phyloP scores from a whole-genome alignment of 352 stramenopile genomes.

The Phytophthora megakarya region DNA sequence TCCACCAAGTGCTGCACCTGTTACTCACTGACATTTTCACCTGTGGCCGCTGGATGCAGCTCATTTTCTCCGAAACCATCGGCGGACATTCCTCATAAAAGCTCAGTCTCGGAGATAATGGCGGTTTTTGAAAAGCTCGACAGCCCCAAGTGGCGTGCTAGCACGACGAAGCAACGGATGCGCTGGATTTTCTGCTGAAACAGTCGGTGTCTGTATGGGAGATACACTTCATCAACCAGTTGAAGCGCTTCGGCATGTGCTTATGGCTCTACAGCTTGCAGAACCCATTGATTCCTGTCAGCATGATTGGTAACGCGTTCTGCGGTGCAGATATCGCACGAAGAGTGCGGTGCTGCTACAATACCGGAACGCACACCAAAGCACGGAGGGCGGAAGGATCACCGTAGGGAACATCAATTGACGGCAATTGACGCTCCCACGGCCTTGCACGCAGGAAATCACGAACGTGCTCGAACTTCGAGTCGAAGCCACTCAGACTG shows the following conservation, averaged over 20 bases:
- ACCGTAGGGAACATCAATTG: not conserved
- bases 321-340: not conserved
- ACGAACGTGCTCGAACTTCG: not conserved
- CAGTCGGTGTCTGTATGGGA: not conserved
- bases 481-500: conserved; percentile 24
- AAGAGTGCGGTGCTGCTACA: conserved; percentile 1
- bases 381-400: conserved; percentile 8
- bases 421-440: not conserved
- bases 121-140: not conserved
- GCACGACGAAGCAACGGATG: conserved; percentile 1
- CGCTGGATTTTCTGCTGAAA: conserved; percentile 19
- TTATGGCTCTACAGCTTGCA: not conserved
- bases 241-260: not conserved
- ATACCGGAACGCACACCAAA: not conserved
- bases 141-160: conserved; percentile 1
- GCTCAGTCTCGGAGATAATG: not conserved
- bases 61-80: conserved; percentile 31
- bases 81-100: conserved; percentile 5
- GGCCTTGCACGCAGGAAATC: conserved; percentile 7
- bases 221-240: not conserved
- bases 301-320: conserved; percentile 9
- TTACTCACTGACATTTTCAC: conserved; percentile 6
- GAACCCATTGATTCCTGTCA: not conserved
- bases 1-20: conserved; percentile 5
- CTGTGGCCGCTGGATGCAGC: conserved; percentile 1